Evolutionary conservation across 768 basidiomycete genomes (phyloP), one percentile per base, ranked within the genome.

Genomic region (Serpula lacrymans): DNA sequence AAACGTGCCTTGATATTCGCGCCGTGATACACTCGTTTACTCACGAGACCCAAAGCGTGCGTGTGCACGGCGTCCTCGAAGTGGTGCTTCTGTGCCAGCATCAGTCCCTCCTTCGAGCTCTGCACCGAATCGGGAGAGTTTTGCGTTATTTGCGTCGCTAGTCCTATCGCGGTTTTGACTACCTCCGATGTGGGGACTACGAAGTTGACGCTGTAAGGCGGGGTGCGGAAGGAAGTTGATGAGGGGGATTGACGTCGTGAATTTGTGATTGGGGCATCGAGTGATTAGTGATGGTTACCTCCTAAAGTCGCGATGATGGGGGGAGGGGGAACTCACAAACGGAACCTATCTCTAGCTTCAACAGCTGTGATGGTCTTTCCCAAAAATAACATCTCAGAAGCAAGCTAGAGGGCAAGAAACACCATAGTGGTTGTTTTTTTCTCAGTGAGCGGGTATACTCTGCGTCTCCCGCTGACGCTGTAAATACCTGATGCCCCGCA

Each of bases 91-190:
- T 80, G 74, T 2, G 75, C 64, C 3, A 84, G 58, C 12, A 85
- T 39, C 7, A 93, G 64, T 1, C 73, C 84, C n/a, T 71, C 67
- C 57, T 91, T 93, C 3, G 87, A 84, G 33, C 76, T 71, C 49
- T 85, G 83, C 1, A 91, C 81, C 0, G 88, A 71, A 57, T 91
- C 90, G 0, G 89, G 90, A 1, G 86, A 88, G 50, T 85, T 86
- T 17, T 55, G 53, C 12, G 62, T 61, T 46, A 91, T 80, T 39
- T 74, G 64, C 38, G 69, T 62, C 3, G 90, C 88, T 41, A 79
- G 59, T 3, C 66, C 62, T 21, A 91, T 59, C 2, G 89, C 88
- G 6, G 78, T 69, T 5, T 74, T 48, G 9, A 91, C 51, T 2
- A 89, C 75, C 30, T 78, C 53, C 0, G 65, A 50, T 25, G 57